phyloP scores from a whole-genome alignment of 495 filamentous ascomycete genomes.

The Tuber borchii region DNA sequence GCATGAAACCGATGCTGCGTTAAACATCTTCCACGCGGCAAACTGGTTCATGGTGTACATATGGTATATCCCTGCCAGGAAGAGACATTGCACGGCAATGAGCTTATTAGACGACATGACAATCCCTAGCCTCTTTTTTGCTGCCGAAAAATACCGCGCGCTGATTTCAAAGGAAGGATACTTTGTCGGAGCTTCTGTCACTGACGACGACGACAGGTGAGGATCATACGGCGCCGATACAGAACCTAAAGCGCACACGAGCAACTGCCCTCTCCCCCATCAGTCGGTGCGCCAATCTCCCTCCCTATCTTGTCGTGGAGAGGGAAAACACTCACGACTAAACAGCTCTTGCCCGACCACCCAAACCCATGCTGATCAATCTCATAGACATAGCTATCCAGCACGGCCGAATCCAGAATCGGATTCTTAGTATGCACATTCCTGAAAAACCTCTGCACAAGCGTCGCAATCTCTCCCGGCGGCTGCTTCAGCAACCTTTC shows the following conservation, averaged over 20 bases:
- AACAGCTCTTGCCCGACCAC: constrained; percentile 40
- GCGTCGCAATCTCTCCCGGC: constrained; percentile 21
- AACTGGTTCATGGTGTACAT: constrained; percentile 41
- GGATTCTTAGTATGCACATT: constrained; percentile 45
- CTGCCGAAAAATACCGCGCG: constrained; percentile 31
- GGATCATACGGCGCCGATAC: constrained; percentile 35
- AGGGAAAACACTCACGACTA: constrained; percentile 32
- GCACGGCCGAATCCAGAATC: constrained; percentile 37
- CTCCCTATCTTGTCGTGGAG: neutral
- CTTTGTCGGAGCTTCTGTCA: constrained; percentile 20
- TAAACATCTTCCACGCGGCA: constrained; percentile 40
- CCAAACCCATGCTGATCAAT: constrained; percentile 34
- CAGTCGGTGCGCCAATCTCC: neutral
- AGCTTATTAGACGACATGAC: constrained; percentile 38
- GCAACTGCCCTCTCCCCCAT: constrained; percentile 17
- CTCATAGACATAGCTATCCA: constrained; percentile 32
- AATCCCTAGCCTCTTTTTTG: constrained; percentile 33
- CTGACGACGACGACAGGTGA: constrained; percentile 14
- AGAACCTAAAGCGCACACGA: constrained; percentile 37
- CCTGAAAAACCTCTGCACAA: constrained; percentile 40
- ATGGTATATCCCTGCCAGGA: constrained; percentile 40
- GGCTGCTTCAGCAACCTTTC: constrained; percentile 28
- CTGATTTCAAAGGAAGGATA: constrained; percentile 34
- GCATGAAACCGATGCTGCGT: constrained; percentile 40
- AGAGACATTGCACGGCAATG: constrained; percentile 38